These are phyloP conservation scores for Rheum nobile DNA, from an alignment of 148 eudicot genomes.

Conservation along the genomic window DNA sequence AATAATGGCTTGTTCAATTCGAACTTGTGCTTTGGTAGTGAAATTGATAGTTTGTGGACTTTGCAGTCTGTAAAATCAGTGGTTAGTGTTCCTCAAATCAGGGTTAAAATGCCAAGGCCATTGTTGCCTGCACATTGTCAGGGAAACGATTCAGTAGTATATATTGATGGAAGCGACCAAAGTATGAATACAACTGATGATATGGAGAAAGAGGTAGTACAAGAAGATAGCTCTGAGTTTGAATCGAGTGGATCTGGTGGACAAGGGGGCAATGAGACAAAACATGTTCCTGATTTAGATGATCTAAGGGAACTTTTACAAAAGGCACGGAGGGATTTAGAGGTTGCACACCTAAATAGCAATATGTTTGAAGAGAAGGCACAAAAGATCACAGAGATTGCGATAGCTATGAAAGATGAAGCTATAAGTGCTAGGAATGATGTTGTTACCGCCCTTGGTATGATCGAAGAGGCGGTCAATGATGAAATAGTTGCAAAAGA, in stretches of 20 bases:
- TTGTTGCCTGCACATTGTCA: conserved; percentile 35
- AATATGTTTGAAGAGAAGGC: conserved; percentile 85
- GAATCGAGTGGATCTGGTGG: conserved; percentile 31
- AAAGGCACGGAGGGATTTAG: conserved; percentile 71
- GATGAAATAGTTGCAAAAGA: conserved; percentile 69
- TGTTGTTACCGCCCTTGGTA: conserved; percentile 30
- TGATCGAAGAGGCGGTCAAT: conserved; percentile 44
- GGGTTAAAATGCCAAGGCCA: conserved; percentile 16
- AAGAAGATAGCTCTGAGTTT: conserved; percentile 13
- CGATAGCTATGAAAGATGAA: conserved; percentile 74
- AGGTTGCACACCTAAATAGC: conserved; percentile 66
- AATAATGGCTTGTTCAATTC: conserved; percentile 12
- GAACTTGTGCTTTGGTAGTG: conserved; percentile 15
- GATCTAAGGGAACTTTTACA: conserved; percentile 52
- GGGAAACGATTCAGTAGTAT: conserved; percentile 59
- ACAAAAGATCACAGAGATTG: conserved; percentile 76
- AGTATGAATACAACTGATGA: conserved; percentile 30
- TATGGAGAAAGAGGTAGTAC: conserved; percentile 23
- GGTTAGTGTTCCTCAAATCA: conserved; percentile 12
- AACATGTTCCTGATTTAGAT: conserved; percentile 37
- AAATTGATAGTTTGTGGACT: conserved; percentile 16
- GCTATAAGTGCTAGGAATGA: conserved; percentile 60
- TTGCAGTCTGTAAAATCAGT: conserved; percentile 15
- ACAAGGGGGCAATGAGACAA: conserved; percentile 32
- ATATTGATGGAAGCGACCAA: conserved; percentile 44